Base-by-base conservation (phyloP, 768 basidiomycete genomes). In the Postia placenta region DNA sequence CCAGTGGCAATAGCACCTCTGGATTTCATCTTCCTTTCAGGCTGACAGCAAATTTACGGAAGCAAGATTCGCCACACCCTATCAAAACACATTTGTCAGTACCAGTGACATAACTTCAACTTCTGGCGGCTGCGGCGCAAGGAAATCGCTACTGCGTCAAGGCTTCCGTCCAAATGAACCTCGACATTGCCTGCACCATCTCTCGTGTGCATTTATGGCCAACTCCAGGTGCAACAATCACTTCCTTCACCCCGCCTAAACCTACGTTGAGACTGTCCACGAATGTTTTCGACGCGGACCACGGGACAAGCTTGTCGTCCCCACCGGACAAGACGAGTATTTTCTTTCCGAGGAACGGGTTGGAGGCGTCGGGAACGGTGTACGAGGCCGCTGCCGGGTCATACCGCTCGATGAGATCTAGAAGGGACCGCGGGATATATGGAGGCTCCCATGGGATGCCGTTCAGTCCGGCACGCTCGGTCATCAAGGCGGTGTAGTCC, bases 311-410 rank as follows among this genome's bases (percentile, higher is more conserved):
- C 37, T 58, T 65, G 64, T 93, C 90, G 19, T 67, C 71, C 48
- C 56, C 75, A 0, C 89, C 90, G 0, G 81, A 80, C 3, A 93
- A 64, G 2, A 86, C 80, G 4, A 93, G 72, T 12, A 93, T 73
- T 58, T 80, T 79, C 69, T 90, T 91, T 1, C 80, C 83, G 3
- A 72, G 50, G 62, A 87, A 91, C 1, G 83, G 79, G 54, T 85
- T 85, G 9, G 62, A 55, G 1, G 45, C 51, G 27, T 68, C 72
- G 1, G 49, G 52, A 17, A 70, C 63, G 11, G 66, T 57, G 53
- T 73, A 78, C 4, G 77, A 66, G 30, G 69, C 65, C 2, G 60
- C 63, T 2, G 64, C 71, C 0, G 82, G 78, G 54, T 81, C 78
- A 23, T 68, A 54, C 14, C 55, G 59, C 33, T 64, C 53, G n/a